Evolutionary conservation across 352 stramenopile genomes (phyloP), one percentile per base, ranked within the genome.

Genomic region (Pythium aphanidermatum): DNA sequence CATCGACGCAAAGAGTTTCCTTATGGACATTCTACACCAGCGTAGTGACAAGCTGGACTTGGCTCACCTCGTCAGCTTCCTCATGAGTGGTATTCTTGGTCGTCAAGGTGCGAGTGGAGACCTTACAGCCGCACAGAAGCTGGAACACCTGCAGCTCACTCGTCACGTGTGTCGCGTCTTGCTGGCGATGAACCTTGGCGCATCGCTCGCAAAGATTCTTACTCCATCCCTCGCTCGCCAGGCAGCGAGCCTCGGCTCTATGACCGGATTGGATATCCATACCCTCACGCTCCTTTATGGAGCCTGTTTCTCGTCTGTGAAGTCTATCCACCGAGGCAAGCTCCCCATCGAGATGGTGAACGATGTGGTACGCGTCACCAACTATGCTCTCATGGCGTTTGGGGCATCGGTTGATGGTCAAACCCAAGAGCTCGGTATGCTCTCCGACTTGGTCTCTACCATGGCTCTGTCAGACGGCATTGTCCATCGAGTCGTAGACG

Each of bases 21-120:
- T 90, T 16, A 71, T 92, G 32, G 81, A 92, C 35, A 86, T 92
- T 58, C 30, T 92, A 2, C 72, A 83, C 51, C 74, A 86, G 46
- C 71, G 77, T 5, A 60, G 67, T 21, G 61, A 83, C 19, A 55
- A 45, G 42, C 47, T 92, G 31, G 75, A 92, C 46, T 63, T 89
- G 2, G 77, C 73, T 5, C 75, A 86, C 46, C 65, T 92, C 13
- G 69, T 88, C 20, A 90, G 77, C 44, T 92, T 92, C 55, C 65
- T 90, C 23, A 81, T 92, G 46, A 90, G 76, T 30, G 70, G 66
- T 5, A 63, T 83, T 14, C 65, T 92, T n/a, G 64, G 27, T 32
- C 65, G 29, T 55, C 63, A 20, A 16, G 27, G n/a, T n/a, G n/a
- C n/a, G n/a, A n/a, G n/a, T n/a, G n/a, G n/a, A n/a, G n/a, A n/a